Evolutionary conservation across 1,284 basidiomycete species (phyloP).

Genomic region (Cutaneotrichosporon sp.): DNA sequence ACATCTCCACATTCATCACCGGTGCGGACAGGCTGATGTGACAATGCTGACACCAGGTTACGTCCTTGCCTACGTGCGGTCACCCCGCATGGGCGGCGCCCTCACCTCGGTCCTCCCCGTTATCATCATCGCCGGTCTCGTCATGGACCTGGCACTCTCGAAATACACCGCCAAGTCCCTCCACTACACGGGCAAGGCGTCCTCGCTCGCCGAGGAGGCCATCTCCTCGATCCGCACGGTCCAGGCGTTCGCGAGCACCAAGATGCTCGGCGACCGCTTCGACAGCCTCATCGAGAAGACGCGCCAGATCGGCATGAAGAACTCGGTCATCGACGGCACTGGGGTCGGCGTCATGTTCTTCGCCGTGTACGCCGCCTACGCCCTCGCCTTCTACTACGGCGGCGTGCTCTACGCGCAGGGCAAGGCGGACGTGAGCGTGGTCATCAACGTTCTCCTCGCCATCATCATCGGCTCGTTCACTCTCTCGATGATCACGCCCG

Average conservation of each 20-base stretch:
- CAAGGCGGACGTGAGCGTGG: slow-evolving; percentile 64
- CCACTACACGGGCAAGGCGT: slow-evolving; percentile 75
- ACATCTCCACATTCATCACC: slow-evolving; percentile 62
- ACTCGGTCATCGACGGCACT: slow-evolving; percentile 66
- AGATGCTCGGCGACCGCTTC: slow-evolving; percentile 69
- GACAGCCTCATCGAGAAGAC: slow-evolving; percentile 65
- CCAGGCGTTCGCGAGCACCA: slow-evolving; percentile 88
- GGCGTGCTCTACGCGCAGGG: slow-evolving; percentile 52
- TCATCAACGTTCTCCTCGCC: slow-evolving; percentile 81
- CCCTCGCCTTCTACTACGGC: slow-evolving; percentile 54
- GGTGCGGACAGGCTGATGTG: slow-evolving; percentile 50
- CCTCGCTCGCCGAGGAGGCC: slow-evolving; percentile 89
- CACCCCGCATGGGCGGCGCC: slow-evolving; percentile 84
- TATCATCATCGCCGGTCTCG: slow-evolving; percentile 69
- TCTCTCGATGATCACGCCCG: slow-evolving; percentile 66
- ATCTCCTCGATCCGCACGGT: slow-evolving; percentile 62
- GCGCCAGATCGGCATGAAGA: slow-evolving; percentile 64
- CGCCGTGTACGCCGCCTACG: slow-evolving; percentile 65
- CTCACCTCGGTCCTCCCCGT: slow-evolving; percentile 84
- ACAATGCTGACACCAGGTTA: too few species aligned
- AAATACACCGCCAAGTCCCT: slow-evolving; percentile 59
- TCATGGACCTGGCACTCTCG: slow-evolving; percentile 43
- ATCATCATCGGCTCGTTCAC: slow-evolving; percentile 88
- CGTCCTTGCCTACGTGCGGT: slow-evolving; percentile 60
- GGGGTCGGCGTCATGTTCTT: slow-evolving; percentile 70